A percentile compares a stretch with the other conserved stretches of the same genome.
Evolutionary conservation across 2,329 filamentous ascomycete genomes (phyloP).

Genomic region (Sclerotinia glacialis): DNA sequence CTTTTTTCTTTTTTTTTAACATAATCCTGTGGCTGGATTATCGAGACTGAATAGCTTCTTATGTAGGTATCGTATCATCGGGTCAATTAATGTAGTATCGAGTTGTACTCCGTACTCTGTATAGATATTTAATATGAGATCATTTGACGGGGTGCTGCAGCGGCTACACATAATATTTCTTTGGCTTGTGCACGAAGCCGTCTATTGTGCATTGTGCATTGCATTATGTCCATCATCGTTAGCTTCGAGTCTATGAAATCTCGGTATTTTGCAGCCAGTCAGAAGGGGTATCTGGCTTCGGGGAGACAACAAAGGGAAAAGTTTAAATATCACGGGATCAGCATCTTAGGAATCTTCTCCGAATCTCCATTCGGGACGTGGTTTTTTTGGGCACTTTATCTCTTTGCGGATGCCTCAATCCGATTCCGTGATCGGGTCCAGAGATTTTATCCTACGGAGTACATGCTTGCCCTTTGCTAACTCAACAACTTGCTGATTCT

Average conservation of each 20-base stretch:
- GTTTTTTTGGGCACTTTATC: background rate
- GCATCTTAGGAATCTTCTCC: background rate
- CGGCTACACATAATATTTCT: background rate
- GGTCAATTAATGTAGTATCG: background rate
- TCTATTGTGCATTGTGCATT: conserved; percentile 5
- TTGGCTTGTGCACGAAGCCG: conserved; percentile 12
- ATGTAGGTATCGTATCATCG: background rate
- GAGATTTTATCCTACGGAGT: background rate
- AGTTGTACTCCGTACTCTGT: background rate
- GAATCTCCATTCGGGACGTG: background rate
- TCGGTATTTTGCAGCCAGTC: background rate
- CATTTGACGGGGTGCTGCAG: background rate
- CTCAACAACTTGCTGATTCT: background rate
- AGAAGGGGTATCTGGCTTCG: background rate
- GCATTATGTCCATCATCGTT: background rate
- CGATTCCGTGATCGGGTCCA: background rate
- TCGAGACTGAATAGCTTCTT: background rate
- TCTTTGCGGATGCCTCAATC: background rate
- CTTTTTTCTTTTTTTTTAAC: no score
- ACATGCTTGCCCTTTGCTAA: background rate
- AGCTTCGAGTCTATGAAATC: background rate
- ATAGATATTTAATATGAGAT: background rate
- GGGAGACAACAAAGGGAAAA: background rate
- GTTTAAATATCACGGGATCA: background rate
- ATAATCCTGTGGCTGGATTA: background rate